Conservation (phyloP, 257 asterid species). For the Solanum sitiens region DNA sequence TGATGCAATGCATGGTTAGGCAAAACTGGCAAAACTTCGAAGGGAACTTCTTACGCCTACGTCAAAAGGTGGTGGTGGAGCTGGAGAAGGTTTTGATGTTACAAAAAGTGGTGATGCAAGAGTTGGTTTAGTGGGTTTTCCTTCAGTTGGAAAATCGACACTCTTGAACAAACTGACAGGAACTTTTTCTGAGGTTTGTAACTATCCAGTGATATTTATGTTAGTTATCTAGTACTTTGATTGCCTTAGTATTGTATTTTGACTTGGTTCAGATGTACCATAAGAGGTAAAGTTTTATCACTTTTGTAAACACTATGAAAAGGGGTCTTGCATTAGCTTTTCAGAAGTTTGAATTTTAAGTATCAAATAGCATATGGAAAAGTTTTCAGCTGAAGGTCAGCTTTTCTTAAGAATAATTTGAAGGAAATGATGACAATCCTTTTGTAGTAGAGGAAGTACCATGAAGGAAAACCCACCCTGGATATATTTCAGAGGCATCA, state of each 20-base stretch:
- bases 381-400: not conserved
- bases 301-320: not conserved
- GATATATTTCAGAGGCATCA: not conserved
- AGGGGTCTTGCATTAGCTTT: not conserved
- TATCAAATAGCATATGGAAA: not conserved
- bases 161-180: constrained; percentile 91
- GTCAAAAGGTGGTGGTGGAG: constrained; percentile 96
- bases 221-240: not conserved
- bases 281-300: not conserved
- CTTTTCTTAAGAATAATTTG: not conserved
- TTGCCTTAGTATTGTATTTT: not conserved
- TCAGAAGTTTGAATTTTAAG: not conserved
- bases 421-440: not conserved
- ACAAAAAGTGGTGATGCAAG: constrained; percentile 98
- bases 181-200: constrained; percentile 86
- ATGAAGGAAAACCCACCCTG: not conserved
- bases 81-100: constrained; percentile 98
- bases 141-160: constrained; percentile 97
- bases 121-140: constrained; percentile 96
- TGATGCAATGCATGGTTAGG: constrained; percentile 28
- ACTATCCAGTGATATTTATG: too few species aligned
- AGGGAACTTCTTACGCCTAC: constrained; percentile 88
- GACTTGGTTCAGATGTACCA: not conserved
- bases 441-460: not conserved
- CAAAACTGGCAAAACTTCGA: constrained; percentile 94